Base-by-base conservation (phyloP, 306 rosid species). In the Sphenostylis stenocarpa region DNA sequence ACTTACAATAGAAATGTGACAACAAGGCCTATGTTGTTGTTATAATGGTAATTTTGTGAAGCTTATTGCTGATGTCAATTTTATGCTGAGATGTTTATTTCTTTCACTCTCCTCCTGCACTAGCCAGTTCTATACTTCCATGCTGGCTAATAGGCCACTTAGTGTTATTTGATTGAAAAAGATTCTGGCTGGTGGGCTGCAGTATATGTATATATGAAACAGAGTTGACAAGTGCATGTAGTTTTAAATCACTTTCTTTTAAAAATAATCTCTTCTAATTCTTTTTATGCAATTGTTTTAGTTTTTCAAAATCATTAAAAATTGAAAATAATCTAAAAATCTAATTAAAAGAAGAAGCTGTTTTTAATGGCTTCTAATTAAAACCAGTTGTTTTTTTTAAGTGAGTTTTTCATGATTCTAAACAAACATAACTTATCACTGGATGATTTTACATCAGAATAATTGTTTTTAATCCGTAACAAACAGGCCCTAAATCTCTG, bases 1-100 rank as follows among this genome's bases (percentile, higher is more conserved):
- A 41, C 28, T 41, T 23, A 13, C 56, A 9, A 57, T 60, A 60
- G 55, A 70, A 61, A 60, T 48, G 71, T 45, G 34, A 24, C 41
- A 53, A 19, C 58, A 49, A 49, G 73, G 73, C 44, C 44, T 47
- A 41, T 56, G 4, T 15, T 70, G 39, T 49, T 64, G 73, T 76
- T 16, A 76, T 39, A 52, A 63, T 49, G 38, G 44, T 51, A 24
- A 67, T 31, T 23, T 34, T n/a, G 72, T 26, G 43, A 33, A 57
- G 48, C 47, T 70, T 19, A 41, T 55, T 47, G 12, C 43, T 21
- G 13, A 52, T 17, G 58, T 44, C 60, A 38, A 80, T 58, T 80
- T 73, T 73, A 57, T 55, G 68, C 9, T 43, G 17, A 52, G 74
- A 34, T 64, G 16, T 44, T 16, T 21, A 10, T 17, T 33, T 70